phyloP scores from a whole-genome alignment of 2,329 filamentous ascomycete genomes.

The Fusarium dimerum region DNA sequence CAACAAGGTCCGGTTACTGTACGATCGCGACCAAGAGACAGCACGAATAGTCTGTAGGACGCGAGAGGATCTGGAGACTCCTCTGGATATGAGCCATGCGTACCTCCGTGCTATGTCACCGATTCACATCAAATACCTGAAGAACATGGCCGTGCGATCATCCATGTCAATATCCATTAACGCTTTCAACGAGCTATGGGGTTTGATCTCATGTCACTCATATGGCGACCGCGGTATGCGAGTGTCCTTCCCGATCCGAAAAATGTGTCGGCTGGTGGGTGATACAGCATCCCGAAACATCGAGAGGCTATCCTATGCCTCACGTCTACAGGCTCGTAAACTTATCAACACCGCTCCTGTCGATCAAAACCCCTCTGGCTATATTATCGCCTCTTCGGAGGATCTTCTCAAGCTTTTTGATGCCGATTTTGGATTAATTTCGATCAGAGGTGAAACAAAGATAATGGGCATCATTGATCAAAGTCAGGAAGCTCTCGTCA shows the following conservation, averaged over 20 bases:
- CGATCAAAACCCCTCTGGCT: slow-evolving; percentile 79
- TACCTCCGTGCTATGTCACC: slow-evolving; percentile 90
- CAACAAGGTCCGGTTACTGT: slow-evolving; percentile 85
- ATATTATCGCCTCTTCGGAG: slow-evolving; percentile 87
- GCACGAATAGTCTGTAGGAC: slow-evolving; percentile 80
- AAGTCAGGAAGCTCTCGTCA: slow-evolving; percentile 78
- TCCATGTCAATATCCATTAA: slow-evolving; percentile 96
- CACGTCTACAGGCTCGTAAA: slow-evolving; percentile 80
- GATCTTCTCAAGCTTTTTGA: slow-evolving; percentile 83
- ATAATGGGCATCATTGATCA: slow-evolving; percentile 74
- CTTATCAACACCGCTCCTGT: slow-evolving; percentile 84
- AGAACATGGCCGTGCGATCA: slow-evolving; percentile 87
- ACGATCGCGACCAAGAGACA: slow-evolving; percentile 79
- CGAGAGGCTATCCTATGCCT: slow-evolving; percentile 83
- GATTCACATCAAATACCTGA: slow-evolving; percentile 83
- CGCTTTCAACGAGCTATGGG: slow-evolving; percentile 83
- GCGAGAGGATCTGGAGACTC: slow-evolving; percentile 69
- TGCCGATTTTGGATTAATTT: slow-evolving; percentile 83
- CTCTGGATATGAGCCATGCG: slow-evolving; percentile 80
- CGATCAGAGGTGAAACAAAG: slow-evolving; percentile 86
- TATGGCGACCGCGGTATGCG: slow-evolving; percentile 80
- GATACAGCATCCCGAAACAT: slow-evolving; percentile 87
- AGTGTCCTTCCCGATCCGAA: slow-evolving; percentile 88
- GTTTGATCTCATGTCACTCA: slow-evolving; percentile 81
- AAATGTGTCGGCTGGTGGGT: slow-evolving; percentile 86